Conservation (phyloP, 495 filamentous ascomycete species). For the Stereocaulon alpinum region DNA sequence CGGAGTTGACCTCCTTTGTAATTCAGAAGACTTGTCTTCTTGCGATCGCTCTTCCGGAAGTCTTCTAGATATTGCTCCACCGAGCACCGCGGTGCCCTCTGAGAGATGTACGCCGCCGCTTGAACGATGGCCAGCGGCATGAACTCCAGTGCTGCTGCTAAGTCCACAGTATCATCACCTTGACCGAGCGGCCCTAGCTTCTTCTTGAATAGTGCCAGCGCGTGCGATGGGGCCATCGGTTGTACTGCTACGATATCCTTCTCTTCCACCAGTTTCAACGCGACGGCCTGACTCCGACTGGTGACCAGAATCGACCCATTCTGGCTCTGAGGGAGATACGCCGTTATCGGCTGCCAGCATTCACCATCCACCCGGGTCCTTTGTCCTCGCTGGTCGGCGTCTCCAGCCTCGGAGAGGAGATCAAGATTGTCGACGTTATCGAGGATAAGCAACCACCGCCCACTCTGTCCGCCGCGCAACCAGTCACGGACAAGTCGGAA, state of each 20-base stretch:
- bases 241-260: constrained; percentile 31
- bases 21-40: constrained; percentile 29
- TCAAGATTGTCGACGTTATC: constrained; percentile 37
- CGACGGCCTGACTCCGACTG: constrained; percentile 25
- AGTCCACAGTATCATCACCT: neutral
- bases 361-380: constrained; percentile 4
- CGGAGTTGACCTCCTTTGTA: constrained; percentile 29
- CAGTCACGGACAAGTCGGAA: constrained; percentile 32
- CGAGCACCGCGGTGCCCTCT: constrained; percentile 21
- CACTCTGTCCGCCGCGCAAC: constrained; percentile 29
- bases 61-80: constrained; percentile 30
- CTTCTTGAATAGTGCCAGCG: constrained; percentile 30
- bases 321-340: constrained; percentile 29
- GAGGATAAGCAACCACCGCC: constrained; percentile 34
- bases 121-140: constrained; percentile 43
- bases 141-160: constrained; percentile 26
- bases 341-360: constrained; percentile 16
- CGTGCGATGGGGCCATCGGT: constrained; percentile 28
- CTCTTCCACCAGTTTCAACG: constrained; percentile 27
- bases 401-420: constrained; percentile 23
- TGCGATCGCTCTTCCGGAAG: constrained; percentile 29
- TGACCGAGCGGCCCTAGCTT: constrained; percentile 23
- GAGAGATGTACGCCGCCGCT: constrained; percentile 38
- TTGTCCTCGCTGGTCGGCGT: constrained; percentile 15
- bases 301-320: constrained; percentile 35